A percentile compares a stretch with the other conserved stretches of the same genome.
phyloP scores from a whole-genome alignment of 495 filamentous ascomycete species.

The Penicillium soppii region DNA sequence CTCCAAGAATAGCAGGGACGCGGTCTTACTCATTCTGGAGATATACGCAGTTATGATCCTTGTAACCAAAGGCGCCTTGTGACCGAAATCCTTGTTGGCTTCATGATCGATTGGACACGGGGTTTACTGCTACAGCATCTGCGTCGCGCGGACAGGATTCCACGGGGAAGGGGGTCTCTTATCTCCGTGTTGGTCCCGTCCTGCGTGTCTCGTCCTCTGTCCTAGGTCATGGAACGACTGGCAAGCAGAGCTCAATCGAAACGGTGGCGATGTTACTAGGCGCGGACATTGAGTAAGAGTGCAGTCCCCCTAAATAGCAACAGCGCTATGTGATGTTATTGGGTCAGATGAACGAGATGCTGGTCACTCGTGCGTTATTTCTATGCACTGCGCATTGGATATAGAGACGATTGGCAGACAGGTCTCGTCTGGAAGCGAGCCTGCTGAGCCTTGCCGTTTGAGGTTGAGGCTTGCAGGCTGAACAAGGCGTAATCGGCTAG shows the following conservation, averaged over 20 bases:
- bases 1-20: too few relatives aligned
- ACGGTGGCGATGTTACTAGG: not conserved
- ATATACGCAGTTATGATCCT: too few relatives aligned
- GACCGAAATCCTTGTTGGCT: too few relatives aligned
- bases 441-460: constrained; percentile 3
- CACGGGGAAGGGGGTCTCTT: too few relatives aligned
- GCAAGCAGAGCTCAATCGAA: not conserved
- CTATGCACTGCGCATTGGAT: not conserved
- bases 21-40: too few relatives aligned
- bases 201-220: not conserved
- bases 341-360: not conserved
- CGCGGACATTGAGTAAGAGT: too few relatives aligned
- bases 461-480: constrained; percentile 4
- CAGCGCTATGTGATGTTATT: not conserved
- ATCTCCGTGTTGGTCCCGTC: not conserved
- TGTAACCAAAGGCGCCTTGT: too few relatives aligned
- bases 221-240: not conserved
- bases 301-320: too few relatives aligned
- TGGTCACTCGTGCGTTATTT: constrained; percentile 2
- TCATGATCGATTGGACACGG: not conserved
- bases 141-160: too few relatives aligned
- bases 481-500: constrained; percentile 6
- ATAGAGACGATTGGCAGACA: constrained; percentile 8
- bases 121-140: too few relatives aligned
- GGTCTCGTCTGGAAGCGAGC: constrained; percentile 8